Evolutionary conservation across 164 flowering plant species (phyloP).

Genomic region (Hamamelis virginiana): DNA sequence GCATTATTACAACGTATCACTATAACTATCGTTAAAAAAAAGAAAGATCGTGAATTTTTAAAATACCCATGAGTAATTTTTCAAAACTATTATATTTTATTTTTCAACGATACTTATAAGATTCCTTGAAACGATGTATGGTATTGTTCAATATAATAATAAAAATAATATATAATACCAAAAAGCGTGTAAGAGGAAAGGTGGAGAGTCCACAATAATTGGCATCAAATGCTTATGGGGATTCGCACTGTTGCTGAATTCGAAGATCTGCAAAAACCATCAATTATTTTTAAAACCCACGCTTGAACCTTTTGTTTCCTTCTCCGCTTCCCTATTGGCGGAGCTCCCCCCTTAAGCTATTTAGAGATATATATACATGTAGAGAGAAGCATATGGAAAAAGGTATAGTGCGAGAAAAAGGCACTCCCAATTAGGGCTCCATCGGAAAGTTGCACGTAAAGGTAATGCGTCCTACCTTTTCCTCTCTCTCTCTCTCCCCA

Average conservation of each 20-base stretch:
- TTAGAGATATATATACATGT: too few species aligned
- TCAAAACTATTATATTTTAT: too few species aligned
- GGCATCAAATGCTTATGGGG: constrained; percentile 74
- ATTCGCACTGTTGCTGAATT: constrained; percentile 67
- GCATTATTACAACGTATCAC: too few species aligned
- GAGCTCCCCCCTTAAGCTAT: background rate
- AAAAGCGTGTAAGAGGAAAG: constrained; percentile 9
- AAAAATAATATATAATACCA: too few species aligned
- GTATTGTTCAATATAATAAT: too few species aligned
- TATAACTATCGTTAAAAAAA: too few species aligned
- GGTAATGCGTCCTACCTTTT: constrained; percentile 11
- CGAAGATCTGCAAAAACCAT: constrained; percentile 43
- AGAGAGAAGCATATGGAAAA: background rate
- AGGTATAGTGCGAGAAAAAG: constrained; percentile 10
- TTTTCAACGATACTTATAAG: too few species aligned
- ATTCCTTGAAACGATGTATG: too few species aligned
- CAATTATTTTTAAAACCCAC: constrained; percentile 6
- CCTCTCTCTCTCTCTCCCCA: constrained; percentile 4
- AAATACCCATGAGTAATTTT: too few species aligned
- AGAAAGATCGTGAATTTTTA: too few species aligned
- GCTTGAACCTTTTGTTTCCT: background rate
- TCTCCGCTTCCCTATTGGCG: constrained; percentile 7
- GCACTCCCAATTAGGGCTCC: constrained; percentile 28
- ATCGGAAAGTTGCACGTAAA: constrained; percentile 29
- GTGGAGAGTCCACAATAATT: constrained; percentile 53